A percentile compares a stretch with the other conserved stretches of the same genome.
These are phyloP conservation scores for Avicennia marina DNA, from an alignment of 257 asterid genomes.

Conservation along the genomic window DNA sequence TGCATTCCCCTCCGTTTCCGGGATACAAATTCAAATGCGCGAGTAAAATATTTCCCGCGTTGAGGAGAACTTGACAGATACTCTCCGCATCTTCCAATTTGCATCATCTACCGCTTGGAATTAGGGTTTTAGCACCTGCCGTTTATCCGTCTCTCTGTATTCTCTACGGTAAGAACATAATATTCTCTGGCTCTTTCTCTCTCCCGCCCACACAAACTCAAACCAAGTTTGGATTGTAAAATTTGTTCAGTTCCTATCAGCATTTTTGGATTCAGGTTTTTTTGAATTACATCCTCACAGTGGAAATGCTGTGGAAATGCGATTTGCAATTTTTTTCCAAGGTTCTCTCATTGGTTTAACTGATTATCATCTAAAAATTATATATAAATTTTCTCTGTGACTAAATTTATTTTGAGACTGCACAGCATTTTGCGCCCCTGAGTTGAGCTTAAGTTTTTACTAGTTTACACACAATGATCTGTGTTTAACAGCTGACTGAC, in stretches of 20 bases:
- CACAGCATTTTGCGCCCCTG: neutral
- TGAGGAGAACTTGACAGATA: neutral
- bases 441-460: neutral
- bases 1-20: too few species aligned
- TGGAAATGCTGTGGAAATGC: neutral
- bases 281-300: neutral
- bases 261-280: constrained; percentile 11
- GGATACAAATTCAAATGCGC: neutral
- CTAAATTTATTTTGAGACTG: neutral
- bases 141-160: neutral
- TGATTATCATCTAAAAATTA: neutral
- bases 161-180: constrained; percentile 11
- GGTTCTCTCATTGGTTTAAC: neutral
- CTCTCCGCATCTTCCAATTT: constrained; percentile 4
- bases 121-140: constrained; percentile 20
- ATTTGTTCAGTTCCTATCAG: constrained; percentile 6
- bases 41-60: constrained; percentile 20
- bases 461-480: neutral
- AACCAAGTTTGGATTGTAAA: neutral
- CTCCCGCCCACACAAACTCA: neutral
- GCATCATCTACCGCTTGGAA: neutral
- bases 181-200: neutral
- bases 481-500: too few species aligned
- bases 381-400: neutral
- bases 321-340: neutral